A percentile compares a stretch with the other conserved stretches of the same genome.
These are phyloP conservation scores for Exsudoporus frostii DNA, from an alignment of 768 basidiomycete species.

Conservation along the genomic window DNA sequence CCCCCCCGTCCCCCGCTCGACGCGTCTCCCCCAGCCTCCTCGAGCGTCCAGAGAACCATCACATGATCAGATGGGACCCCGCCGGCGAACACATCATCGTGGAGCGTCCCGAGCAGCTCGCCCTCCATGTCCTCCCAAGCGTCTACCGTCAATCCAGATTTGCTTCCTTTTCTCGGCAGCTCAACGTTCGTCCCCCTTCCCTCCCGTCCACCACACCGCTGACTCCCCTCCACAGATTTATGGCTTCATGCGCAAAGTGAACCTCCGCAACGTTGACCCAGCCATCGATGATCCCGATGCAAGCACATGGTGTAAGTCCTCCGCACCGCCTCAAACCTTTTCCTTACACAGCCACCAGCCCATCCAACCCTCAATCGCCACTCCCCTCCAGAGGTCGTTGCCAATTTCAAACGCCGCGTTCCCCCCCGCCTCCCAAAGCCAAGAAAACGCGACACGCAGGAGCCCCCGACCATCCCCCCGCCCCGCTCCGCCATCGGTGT, in stretches of 20 bases:
- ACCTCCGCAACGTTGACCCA: conserved; percentile 91
- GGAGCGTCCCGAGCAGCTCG: conserved; percentile 89
- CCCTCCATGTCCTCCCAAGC: conserved; percentile 88
- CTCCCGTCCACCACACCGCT: conserved; percentile 22
- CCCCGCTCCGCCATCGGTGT: conserved; percentile 75
- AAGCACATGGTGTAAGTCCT: conserved; percentile 88
- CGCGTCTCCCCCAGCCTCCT: conserved; percentile 55
- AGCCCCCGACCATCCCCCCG: conserved; percentile 66
- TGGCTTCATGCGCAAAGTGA: conserved; percentile 98
- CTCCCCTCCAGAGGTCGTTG: conserved; percentile 85
- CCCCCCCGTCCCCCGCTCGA: conserved; percentile 11
- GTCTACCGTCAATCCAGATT: conserved; percentile 97
- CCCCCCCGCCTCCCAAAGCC: conserved; percentile 90
- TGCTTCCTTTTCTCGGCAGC: conserved; percentile 95
- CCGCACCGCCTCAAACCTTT: conserved; percentile 15
- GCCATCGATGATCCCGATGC: conserved; percentile 95
- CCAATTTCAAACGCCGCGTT: conserved; percentile 93
- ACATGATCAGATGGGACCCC: conserved; percentile 96
- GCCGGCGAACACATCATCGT: conserved; percentile 95
- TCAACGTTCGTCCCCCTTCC: conserved; percentile 69
- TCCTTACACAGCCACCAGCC: conserved; percentile 45
- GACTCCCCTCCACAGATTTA: conserved; percentile 66
- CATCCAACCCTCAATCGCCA: conserved; percentile 90
- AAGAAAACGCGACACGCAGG: conserved; percentile 71
- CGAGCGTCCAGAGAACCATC: conserved; percentile 89